Evolutionary conservation across 2,329 filamentous ascomycete species (phyloP).

Genomic region (Sclerotinia glacialis): DNA sequence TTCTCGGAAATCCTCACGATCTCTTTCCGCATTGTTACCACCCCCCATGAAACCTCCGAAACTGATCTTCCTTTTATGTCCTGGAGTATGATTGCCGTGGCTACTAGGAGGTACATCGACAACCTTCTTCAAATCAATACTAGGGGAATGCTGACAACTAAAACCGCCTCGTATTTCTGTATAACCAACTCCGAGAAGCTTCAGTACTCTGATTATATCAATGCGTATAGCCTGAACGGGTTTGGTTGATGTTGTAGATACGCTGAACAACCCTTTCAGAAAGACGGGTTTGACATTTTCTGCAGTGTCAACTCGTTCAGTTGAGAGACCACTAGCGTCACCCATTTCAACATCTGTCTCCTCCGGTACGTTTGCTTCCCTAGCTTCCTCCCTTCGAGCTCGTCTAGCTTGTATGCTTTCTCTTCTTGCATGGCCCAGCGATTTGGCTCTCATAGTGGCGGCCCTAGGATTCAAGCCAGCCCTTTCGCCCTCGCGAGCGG

Average conservation of each 20-base stretch:
- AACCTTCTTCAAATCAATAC: slow-evolving; percentile 79
- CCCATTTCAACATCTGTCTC: slow-evolving; percentile 82
- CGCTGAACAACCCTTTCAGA: slow-evolving; percentile 94
- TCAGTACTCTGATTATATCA: slow-evolving; percentile 87
- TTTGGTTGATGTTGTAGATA: slow-evolving; percentile 92
- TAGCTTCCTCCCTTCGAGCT: slow-evolving; percentile 66
- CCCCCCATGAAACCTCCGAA: slow-evolving; percentile 67
- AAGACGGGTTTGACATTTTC: slow-evolving; percentile 91
- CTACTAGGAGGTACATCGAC: slow-evolving; percentile 60
- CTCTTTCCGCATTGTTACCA: slow-evolving; percentile 52
- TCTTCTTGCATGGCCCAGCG: slow-evolving; percentile 80
- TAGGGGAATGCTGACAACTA: slow-evolving; percentile 81
- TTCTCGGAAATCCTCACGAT: slow-evolving; percentile 70
- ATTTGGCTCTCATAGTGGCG: slow-evolving; percentile 74
- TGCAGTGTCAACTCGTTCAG: slow-evolving; percentile 61
- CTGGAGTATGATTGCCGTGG: slow-evolving; percentile 46
- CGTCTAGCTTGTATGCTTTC: slow-evolving; percentile 91
- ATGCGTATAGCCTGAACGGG: slow-evolving; percentile 79
- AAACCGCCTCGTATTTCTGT: slow-evolving; percentile 93
- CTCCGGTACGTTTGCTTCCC: slow-evolving; percentile 78
- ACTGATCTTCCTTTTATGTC: slow-evolving; percentile 76
- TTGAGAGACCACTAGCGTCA: slow-evolving; percentile 58
- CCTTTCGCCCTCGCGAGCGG: slow-evolving; percentile 46
- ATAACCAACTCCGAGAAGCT: slow-evolving; percentile 85
- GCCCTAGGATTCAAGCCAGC: slow-evolving; percentile 50